A percentile compares a stretch with the other conserved stretches of the same genome.
Conservation (phyloP, 2,329 filamentous ascomycete genomes). For the Fusarium chaquense region DNA sequence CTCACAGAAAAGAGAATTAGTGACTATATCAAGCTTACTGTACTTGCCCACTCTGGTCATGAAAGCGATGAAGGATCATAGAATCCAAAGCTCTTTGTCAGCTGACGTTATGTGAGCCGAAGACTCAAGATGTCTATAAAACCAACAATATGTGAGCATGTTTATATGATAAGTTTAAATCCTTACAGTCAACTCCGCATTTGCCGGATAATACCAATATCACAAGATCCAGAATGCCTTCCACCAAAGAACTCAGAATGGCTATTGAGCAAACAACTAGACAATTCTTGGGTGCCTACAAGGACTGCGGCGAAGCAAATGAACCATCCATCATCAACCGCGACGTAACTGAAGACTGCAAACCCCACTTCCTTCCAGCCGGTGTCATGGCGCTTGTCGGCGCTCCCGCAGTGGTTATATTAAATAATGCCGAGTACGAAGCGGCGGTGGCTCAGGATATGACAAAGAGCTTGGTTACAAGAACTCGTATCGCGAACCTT, state of each 20-base stretch:
- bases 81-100: background rate
- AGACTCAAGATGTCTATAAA: background rate
- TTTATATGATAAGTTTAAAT: too few species aligned
- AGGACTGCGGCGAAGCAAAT: conserved; percentile 16
- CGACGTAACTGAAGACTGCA: conserved; percentile 19
- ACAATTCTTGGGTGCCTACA: conserved; percentile 18
- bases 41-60: background rate
- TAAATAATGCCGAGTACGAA: conserved; percentile 24
- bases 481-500: conserved; percentile 8
- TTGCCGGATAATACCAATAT: fast-evolving
- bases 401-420: background rate
- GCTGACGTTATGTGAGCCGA: background rate
- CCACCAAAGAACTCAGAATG: background rate
- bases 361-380: conserved; percentile 17
- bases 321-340: conserved; percentile 31
- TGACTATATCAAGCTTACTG: background rate
- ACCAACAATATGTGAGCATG: background rate
- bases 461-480: background rate
- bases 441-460: conserved; percentile 15
- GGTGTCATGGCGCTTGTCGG: background rate
- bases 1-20: too few species aligned
- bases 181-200: fast-evolving
- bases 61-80: background rate
- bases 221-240: background rate
- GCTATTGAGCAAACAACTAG: conserved; percentile 9